phyloP scores from a whole-genome alignment of 2,329 filamentous ascomycete genomes.

The Beauveria caledonica region DNA sequence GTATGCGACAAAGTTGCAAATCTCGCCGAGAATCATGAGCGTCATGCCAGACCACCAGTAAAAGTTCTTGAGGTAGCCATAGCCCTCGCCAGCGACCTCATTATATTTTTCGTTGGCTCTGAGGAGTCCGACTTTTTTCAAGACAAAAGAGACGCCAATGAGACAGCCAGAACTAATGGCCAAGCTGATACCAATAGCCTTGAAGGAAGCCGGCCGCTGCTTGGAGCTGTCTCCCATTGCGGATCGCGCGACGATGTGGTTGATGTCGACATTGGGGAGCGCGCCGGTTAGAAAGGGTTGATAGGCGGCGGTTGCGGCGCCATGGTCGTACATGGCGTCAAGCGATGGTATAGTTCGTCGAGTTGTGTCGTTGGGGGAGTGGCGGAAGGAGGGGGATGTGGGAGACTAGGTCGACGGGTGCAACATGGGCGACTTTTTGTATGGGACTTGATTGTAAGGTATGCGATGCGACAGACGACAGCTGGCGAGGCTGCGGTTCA shows the following conservation, averaged over 20 bases:
- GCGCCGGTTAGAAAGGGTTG: not conserved
- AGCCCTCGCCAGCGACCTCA: slow-evolving; percentile 90
- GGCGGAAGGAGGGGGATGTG: not conserved
- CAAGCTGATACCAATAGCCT: slow-evolving; percentile 76
- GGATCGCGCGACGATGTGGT: not conserved
- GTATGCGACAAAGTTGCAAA: slow-evolving; percentile 96
- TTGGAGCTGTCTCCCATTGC: not conserved
- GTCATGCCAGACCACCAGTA: slow-evolving; percentile 97
- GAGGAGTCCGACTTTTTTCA: slow-evolving; percentile 89
- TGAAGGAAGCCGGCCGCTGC: slow-evolving; percentile 54
- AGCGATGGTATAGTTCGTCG: not conserved
- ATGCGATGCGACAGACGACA: not conserved
- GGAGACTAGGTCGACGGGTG: not conserved
- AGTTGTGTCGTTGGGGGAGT: not conserved
- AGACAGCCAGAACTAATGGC: slow-evolving; percentile 84
- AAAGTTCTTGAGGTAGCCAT: slow-evolving; percentile 89
- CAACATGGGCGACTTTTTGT: not conserved
- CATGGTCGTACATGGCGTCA: slow-evolving; percentile 7
- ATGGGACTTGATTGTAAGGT: not conserved
- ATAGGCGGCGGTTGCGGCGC: slow-evolving; percentile 2
- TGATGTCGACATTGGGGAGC: not conserved
- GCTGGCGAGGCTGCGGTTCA: not conserved
- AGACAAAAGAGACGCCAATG: slow-evolving; percentile 88
- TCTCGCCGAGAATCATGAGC: slow-evolving; percentile 92
- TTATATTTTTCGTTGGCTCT: slow-evolving; percentile 95